Percentiles rank a stretch among this genome's conserved stretches.
Conservation (phyloP, 192 early-diverging fungal species). For the Coemansia sp. region DNA sequence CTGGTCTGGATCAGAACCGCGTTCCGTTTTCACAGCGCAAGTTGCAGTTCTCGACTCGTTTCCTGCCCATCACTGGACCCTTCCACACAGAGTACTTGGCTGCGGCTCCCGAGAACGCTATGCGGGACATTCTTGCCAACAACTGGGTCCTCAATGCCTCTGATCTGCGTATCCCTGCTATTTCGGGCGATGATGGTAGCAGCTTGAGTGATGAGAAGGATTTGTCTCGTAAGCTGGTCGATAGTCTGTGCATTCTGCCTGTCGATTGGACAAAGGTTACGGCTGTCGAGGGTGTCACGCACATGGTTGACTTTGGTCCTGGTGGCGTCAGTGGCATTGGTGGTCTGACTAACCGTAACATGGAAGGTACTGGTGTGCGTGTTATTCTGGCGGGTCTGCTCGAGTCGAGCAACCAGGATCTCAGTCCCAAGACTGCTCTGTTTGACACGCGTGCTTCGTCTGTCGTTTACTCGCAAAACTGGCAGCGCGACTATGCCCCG, state of each 20-base stretch:
- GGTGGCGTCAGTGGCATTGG: conserved; percentile 87
- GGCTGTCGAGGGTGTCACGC: conserved; percentile 61
- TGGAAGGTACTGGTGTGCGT: conserved; percentile 84
- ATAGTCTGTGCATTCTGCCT: conserved; percentile 65
- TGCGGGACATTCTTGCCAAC: conserved; percentile 65
- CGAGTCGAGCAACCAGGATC: conserved; percentile 54
- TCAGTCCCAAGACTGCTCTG: conserved; percentile 73
- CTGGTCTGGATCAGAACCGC: conserved; percentile 81
- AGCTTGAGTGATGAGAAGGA: conserved; percentile 58
- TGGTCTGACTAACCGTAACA: conserved; percentile 85
- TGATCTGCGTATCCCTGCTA: conserved; percentile 71
- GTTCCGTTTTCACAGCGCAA: conserved; percentile 87
- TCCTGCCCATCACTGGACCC: conserved; percentile 88
- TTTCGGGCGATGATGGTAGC: conserved; percentile 77
- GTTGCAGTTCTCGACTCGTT: conserved; percentile 84
- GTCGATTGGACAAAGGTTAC: conserved; percentile 66
- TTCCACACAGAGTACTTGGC: conserved; percentile 86
- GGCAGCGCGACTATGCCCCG: conserved; percentile 82
- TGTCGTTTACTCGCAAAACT: conserved; percentile 79
- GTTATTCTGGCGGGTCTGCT: conserved; percentile 35
- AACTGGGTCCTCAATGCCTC: conserved; percentile 60
- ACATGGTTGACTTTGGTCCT: conserved; percentile 92
- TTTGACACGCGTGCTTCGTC: conserved; percentile 74
- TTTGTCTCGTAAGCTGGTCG: conserved; percentile 69
- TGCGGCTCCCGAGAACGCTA: conserved; percentile 59